Evolutionary conservation across 2,329 filamentous ascomycete species (phyloP).

Genomic region (Lachnellula subtilissima): DNA sequence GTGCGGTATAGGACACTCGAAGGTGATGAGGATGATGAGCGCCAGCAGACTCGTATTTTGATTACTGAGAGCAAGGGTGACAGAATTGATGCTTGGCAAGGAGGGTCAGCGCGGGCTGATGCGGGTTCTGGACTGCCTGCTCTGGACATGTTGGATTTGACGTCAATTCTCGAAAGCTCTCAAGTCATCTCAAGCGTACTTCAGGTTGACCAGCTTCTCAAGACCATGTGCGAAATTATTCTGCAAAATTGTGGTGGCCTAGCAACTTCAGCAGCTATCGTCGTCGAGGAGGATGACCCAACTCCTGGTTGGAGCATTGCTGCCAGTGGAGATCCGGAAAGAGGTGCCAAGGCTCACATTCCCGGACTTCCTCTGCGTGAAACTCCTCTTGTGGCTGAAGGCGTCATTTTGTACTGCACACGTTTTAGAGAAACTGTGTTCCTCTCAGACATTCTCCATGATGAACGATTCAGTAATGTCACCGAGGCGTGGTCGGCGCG

Average conservation of each 20-base stretch:
- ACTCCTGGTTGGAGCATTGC: conserved; percentile 60
- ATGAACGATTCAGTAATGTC: conserved; percentile 75
- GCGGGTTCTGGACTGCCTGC: conserved; percentile 62
- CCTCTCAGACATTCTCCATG: conserved; percentile 65
- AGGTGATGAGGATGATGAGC: conserved; percentile 33
- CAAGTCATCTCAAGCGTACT: conserved; percentile 77
- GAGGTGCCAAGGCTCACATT: conserved; percentile 61
- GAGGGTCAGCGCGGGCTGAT: conserved; percentile 51
- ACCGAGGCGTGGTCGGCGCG: conserved; percentile 62
- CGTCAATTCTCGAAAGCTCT: conserved; percentile 72
- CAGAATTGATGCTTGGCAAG: conserved; percentile 59
- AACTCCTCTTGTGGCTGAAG: conserved; percentile 67
- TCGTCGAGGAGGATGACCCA: conserved; percentile 62
- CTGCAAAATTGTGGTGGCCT: conserved; percentile 69
- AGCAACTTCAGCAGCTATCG: conserved; percentile 67
- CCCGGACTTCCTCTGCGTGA: conserved; percentile 60
- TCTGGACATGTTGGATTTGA: conserved; percentile 77
- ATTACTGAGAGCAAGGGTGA: conserved; percentile 48
- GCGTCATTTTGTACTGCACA: conserved; percentile 71
- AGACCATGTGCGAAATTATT: conserved; percentile 78
- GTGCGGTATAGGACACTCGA: conserved; percentile 48
- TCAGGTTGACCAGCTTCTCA: conserved; percentile 68
- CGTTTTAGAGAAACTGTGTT: conserved; percentile 74
- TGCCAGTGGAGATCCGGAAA: conserved; percentile 67
- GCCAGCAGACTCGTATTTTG: conserved; percentile 36